Conservation (phyloP, 352 stramenopile species). For the Phytophthora litchii region DNA sequence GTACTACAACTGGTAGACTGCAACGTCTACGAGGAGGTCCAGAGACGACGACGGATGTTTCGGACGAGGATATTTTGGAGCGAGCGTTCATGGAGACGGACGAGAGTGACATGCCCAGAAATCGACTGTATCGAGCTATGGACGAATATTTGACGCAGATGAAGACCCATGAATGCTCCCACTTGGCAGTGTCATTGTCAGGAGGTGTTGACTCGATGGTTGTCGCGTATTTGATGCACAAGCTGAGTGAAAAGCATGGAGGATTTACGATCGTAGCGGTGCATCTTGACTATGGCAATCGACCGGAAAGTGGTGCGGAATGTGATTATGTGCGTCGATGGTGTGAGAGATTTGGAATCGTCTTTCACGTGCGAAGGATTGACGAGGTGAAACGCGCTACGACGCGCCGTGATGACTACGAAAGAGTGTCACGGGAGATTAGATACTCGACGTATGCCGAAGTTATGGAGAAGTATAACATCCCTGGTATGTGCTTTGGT, state of each 20-base stretch:
- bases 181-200: constrained; percentile 92
- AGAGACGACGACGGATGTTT: constrained; percentile 22
- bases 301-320: constrained; percentile 91
- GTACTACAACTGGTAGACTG: constrained; percentile 78
- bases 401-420: constrained; percentile 96
- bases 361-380: constrained; percentile 89
- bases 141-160: constrained; percentile 69
- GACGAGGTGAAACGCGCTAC: constrained; percentile 92
- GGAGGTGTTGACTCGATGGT: constrained; percentile 99
- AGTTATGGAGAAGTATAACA: constrained; percentile 71
- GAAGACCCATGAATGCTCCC: constrained; percentile 40
- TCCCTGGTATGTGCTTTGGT: constrained; percentile 94
- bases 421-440: constrained; percentile 93
- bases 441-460: constrained; percentile 93
- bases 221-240: constrained; percentile 92
- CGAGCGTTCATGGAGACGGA: constrained; percentile 64
- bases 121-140: constrained; percentile 73
- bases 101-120: constrained; percentile 69
- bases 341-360: constrained; percentile 79
- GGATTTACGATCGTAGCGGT: constrained; percentile 85
- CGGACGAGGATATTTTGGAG: constrained; percentile 79
- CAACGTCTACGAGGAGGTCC: constrained; percentile 48
- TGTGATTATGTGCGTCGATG: constrained; percentile 93
- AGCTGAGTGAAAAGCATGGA: constrained; percentile 70
- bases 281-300: constrained; percentile 98